These are phyloP conservation scores for Echites panduratus DNA, from an alignment of 257 asterid species.

Conservation along the genomic window DNA sequence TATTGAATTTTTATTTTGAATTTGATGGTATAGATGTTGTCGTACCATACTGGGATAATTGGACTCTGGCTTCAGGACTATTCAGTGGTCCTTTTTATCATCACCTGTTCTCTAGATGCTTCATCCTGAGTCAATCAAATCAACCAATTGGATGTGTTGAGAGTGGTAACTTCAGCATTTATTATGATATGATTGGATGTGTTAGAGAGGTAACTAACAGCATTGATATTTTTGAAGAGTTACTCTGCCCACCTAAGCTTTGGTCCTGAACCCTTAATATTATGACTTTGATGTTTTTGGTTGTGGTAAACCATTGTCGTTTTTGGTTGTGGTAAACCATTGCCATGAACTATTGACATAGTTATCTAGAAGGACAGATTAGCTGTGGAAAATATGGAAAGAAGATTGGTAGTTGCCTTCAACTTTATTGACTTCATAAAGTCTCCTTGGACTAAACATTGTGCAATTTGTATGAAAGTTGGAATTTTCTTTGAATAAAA, in stretches of 20 bases:
- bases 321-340: slow-evolving; percentile 4
- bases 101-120: not conserved
- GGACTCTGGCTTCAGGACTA: not conserved
- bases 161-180: not conserved
- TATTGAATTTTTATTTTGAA: not conserved
- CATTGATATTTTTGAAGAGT: not conserved
- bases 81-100: not conserved
- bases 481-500: not conserved
- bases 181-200: not conserved
- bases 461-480: not conserved
- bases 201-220: too few relatives aligned
- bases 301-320: not conserved
- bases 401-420: not conserved
- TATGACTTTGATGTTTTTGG: not conserved
- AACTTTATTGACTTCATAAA: slow-evolving; percentile 3
- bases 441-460: slow-evolving; percentile 4
- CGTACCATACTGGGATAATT: not conserved
- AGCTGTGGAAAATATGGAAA: not conserved
- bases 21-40: not conserved
- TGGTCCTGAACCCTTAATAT: not conserved
- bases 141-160: not conserved
- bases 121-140: not conserved
- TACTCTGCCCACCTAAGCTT: not conserved
- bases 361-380: not conserved
- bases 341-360: not conserved